phyloP scores from a whole-genome alignment of 2,329 filamentous ascomycete genomes.

The Didymella segeticola region DNA sequence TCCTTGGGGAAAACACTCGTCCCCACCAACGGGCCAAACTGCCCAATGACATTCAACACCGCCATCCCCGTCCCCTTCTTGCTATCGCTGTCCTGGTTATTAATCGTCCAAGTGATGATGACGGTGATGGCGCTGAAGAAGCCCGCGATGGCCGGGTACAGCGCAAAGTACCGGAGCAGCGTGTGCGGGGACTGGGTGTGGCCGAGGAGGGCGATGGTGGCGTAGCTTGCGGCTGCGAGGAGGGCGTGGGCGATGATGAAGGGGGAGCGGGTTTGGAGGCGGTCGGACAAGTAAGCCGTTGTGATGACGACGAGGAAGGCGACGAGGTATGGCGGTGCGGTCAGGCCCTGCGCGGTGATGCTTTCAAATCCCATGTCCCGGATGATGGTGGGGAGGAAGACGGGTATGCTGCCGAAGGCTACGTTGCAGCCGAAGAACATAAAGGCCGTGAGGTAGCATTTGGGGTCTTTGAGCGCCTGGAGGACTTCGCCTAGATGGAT shows the following conservation, averaged over 20 bases:
- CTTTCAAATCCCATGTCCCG: slow-evolving; percentile 75
- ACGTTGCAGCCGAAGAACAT: slow-evolving; percentile 92
- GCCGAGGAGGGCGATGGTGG: slow-evolving; percentile 66
- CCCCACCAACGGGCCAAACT: slow-evolving; percentile 72
- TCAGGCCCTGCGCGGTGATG: slow-evolving; percentile 75
- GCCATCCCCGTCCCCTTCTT: slow-evolving; percentile 79
- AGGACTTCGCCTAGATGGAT: slow-evolving; percentile 65
- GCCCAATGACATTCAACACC: slow-evolving; percentile 80
- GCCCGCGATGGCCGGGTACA: slow-evolving; percentile 79
- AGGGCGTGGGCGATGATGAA: slow-evolving; percentile 74
- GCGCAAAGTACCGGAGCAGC: slow-evolving; percentile 69
- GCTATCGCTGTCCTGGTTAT: slow-evolving; percentile 76
- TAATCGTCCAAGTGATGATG: slow-evolving; percentile 86
- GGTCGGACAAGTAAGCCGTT: slow-evolving; percentile 77
- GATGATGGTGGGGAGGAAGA: slow-evolving; percentile 85
- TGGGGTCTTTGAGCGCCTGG: slow-evolving; percentile 68
- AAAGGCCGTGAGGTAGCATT: slow-evolving; percentile 74
- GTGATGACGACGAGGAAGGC: slow-evolving; percentile 75
- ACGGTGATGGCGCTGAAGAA: slow-evolving; percentile 88
- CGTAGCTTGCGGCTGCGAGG: slow-evolving; percentile 61
- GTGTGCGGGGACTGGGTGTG: slow-evolving; percentile 45
- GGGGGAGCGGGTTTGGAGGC: slow-evolving; percentile 64
- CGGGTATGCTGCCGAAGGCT: slow-evolving; percentile 84
- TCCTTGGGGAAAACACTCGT: slow-evolving; percentile 61
- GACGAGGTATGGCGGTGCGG: slow-evolving; percentile 80